Conservation (phyloP, 768 basidiomycete species). For the Lepiota brunneoincarnata region DNA sequence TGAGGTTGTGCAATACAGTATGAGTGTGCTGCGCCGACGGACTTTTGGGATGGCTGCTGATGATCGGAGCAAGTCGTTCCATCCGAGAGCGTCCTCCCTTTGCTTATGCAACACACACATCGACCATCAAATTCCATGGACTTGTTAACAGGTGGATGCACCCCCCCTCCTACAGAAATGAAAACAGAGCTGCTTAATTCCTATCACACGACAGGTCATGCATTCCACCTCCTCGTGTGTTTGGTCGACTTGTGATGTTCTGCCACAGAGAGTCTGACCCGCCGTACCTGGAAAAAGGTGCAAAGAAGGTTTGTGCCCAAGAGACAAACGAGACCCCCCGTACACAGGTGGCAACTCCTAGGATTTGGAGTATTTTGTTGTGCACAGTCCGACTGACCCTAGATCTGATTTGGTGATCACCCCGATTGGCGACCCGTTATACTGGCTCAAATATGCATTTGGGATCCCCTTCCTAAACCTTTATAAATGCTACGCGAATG, state of each 20-base stretch:
- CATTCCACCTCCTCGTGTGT: slow-evolving; percentile 11
- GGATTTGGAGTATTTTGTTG: slow-evolving; percentile 40
- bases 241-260: slow-evolving; percentile 14
- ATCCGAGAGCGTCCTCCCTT: slow-evolving; percentile 16
- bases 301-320: slow-evolving; percentile 24
- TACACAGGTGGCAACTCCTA: slow-evolving; percentile 40
- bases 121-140: slow-evolving; percentile 12
- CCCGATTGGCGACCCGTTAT: slow-evolving; percentile 42
- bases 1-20: background rate
- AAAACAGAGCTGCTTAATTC: background rate
- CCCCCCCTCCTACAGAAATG: slow-evolving; percentile 7
- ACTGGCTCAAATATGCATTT: slow-evolving; percentile 40
- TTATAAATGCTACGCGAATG: slow-evolving; percentile 54
- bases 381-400: slow-evolving; percentile 58
- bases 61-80: slow-evolving; percentile 38
- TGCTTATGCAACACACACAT: slow-evolving; percentile 12
- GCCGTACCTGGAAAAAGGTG: slow-evolving; percentile 39
- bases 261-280: slow-evolving; percentile 28
- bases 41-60: slow-evolving; percentile 7
- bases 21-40: slow-evolving; percentile 4
- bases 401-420: slow-evolving; percentile 68
- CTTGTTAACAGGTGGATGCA: slow-evolving; percentile 5
- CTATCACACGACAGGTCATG: slow-evolving; percentile 1
- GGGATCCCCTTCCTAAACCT: slow-evolving; percentile 32
- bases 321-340: slow-evolving; percentile 41